These are phyloP conservation scores for Diophrys appendiculata DNA, from an alignment of 73 alveolate species.

Conservation along the genomic window DNA sequence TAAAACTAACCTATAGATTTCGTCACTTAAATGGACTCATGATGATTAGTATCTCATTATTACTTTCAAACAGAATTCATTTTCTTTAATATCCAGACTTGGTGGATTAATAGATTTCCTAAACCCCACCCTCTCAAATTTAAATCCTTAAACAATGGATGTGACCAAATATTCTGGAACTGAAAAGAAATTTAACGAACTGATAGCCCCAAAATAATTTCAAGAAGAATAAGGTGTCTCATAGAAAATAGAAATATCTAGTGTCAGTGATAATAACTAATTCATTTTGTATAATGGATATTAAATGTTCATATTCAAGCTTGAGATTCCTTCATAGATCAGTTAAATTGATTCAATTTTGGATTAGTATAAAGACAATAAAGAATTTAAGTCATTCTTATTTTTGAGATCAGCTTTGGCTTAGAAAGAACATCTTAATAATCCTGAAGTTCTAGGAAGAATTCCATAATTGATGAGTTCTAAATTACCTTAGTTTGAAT, in stretches of 20 bases:
- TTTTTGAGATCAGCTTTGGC: slow-evolving; percentile 43
- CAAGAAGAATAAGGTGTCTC: neutral
- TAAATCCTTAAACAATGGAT: slow-evolving; percentile 16
- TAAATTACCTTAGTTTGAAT: slow-evolving; percentile 65
- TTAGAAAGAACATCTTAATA: slow-evolving; percentile 14
- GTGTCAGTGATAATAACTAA: slow-evolving; percentile 25
- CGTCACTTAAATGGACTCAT: slow-evolving; percentile 47
- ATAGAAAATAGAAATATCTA: slow-evolving; percentile 5
- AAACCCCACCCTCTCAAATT: slow-evolving; percentile 38
- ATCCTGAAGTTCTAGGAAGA: slow-evolving; percentile 52
- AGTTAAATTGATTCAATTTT: neutral
- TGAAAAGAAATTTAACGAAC: slow-evolving; percentile 47
- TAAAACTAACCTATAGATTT: slow-evolving; percentile 55
- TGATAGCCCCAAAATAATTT: slow-evolving; percentile 23
- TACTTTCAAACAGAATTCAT: slow-evolving; percentile 32
- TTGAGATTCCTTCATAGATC: neutral
- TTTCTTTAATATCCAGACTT: slow-evolving; percentile 50
- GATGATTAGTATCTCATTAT: slow-evolving; percentile 48
- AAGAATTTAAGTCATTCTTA: slow-evolving; percentile 8
- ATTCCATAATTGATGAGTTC: slow-evolving; percentile 54
- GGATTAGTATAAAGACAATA: neutral
- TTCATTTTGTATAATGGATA: slow-evolving; percentile 30
- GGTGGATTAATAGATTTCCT: slow-evolving; percentile 40
- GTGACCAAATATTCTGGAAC: slow-evolving; percentile 7
- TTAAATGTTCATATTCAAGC: slow-evolving; percentile 14